Base-by-base conservation (phyloP, 2,329 filamentous ascomycete genomes). In the Teratosphaeria epicoccoides region DNA sequence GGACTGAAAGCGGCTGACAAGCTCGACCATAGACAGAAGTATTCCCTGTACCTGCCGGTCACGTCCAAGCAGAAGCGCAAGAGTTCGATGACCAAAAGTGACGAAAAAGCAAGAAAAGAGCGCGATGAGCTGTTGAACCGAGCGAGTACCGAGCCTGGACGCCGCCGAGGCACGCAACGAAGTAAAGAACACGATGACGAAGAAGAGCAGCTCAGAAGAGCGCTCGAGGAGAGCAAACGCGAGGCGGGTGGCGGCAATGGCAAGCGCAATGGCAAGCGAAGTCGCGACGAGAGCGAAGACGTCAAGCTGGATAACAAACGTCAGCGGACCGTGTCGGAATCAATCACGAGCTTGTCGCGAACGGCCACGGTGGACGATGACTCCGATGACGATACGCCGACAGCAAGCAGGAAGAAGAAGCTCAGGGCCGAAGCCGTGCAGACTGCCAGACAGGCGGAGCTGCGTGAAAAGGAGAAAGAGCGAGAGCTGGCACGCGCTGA, bases 111-210 rank as follows among this genome's bases (percentile, higher is more conserved):
- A 71, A 73, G 62, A 74, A 72, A 60, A 80, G 71, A 80, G 68
- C 65, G 79, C 72, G 57, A 80, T 76, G 46, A 74, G 74, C 50
- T 75, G 74, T 50, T 70, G 49, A 68, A 73, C 23, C 70, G 76
- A 53, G 70, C 71, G 47, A 80, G 73, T 59, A 77, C 76, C 43
- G 73, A 76, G 44, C 69, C 70, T 43, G 82, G 84, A 33, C 97
- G 96, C 68, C 82, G 93, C 54, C 81, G 93, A 24, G 95, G 89
- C 20, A 98, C 93, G 6, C 96, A 97, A 88, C 95, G 97, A 66
- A 98, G 93, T 67, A 83, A 91, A 56, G 90, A 91, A 43, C 91
- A 89, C 22, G 97, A 97, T 62, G 90, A 97, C 58, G 93, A 98
- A 70, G 90, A 95, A 61, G 88, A 94, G 67, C 84, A 90, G 63